Evolutionary conservation across 2,329 filamentous ascomycete species (phyloP), one percentile per base, ranked within the genome.

Genomic region (Chaetomium strumarium): DNA sequence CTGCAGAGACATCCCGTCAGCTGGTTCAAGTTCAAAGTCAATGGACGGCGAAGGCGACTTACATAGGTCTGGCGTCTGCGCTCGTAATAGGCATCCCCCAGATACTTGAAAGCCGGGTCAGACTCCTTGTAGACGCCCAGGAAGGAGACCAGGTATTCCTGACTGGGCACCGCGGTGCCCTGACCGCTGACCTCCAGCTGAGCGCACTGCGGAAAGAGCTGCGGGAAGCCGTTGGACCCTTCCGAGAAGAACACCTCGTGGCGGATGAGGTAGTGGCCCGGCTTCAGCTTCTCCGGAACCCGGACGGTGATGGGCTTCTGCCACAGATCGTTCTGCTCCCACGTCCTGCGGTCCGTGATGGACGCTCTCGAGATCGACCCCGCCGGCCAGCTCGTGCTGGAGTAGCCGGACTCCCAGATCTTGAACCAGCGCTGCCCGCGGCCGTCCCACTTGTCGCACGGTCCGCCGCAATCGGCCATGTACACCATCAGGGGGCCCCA

Each of bases 221-320:
- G 49, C 1, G 49, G 42, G 49, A 10, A 20, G 30, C 24, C 40
- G 43, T 43, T 52, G 43, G 17, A 52, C 46, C 42, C n/a, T n/a
- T n/a, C n/a, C n/a, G n/a, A n/a, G n/a, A 46, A 40, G 43, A 78
- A 76, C 56, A 77, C 77, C 64, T 79, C 76, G 58, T 77, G 73
- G 39, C 76, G 70, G 46, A 79, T 66, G 39, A 79, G 73, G 53
- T 78, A 79, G 63, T 75, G 75, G 2, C 75, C 75, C 6, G 73
- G 66, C 13, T 67, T 70, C 46, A 78, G 70, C 55, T 62, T 63
- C 41, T 63, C 60, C 24, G 76, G 76, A 46, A 79, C 72, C 43
- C 70, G 72, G 20, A 76, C 34, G 5, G 34, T 13, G 11, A 10
- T 68, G 51, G 70, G 70, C 71, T 14, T 34, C n/a, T 11, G 13